These are phyloP conservation scores for Suillus subaureus DNA, from an alignment of 768 basidiomycete species.

Conservation along the genomic window DNA sequence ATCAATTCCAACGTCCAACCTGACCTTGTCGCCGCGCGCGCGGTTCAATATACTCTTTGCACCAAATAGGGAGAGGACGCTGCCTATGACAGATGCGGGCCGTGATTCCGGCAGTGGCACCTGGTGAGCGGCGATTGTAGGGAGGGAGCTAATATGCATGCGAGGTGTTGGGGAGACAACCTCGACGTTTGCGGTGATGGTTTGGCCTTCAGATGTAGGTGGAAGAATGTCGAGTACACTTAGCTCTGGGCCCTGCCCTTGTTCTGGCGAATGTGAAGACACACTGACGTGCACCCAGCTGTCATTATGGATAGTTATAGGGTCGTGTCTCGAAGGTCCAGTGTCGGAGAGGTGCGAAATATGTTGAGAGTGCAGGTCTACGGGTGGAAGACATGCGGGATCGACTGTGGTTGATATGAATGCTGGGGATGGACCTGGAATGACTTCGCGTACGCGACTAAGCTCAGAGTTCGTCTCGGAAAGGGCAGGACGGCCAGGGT, in stretches of 20 bases:
- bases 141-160: slow-evolving; percentile 12
- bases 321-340: slow-evolving; percentile 20
- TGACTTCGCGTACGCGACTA: slow-evolving; percentile 23
- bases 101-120: slow-evolving; percentile 33
- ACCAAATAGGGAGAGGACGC: slow-evolving; percentile 9
- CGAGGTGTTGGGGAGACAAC: slow-evolving; percentile 13
- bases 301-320: slow-evolving; percentile 28
- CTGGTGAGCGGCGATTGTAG: slow-evolving; percentile 23
- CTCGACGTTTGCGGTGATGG: slow-evolving; percentile 17
- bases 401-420: slow-evolving; percentile 29
- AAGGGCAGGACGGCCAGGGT: slow-evolving; percentile 32
- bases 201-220: slow-evolving; percentile 2
- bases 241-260: slow-evolving; percentile 9
- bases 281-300: slow-evolving; percentile 29
- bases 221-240: slow-evolving; percentile 4
- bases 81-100: slow-evolving; percentile 31
- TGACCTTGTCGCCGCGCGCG: slow-evolving; percentile 20
- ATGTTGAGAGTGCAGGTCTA: slow-evolving; percentile 10
- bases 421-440: slow-evolving; percentile 27
- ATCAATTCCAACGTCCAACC: slow-evolving; percentile 27
- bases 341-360: slow-evolving; percentile 7
- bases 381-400: background rate
- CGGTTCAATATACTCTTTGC: background rate
- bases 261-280: slow-evolving; percentile 8
- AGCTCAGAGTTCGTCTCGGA: slow-evolving; percentile 32